Base-by-base conservation (phyloP, 192 early-diverging fungal genomes). In the Backusella psychrophila region DNA sequence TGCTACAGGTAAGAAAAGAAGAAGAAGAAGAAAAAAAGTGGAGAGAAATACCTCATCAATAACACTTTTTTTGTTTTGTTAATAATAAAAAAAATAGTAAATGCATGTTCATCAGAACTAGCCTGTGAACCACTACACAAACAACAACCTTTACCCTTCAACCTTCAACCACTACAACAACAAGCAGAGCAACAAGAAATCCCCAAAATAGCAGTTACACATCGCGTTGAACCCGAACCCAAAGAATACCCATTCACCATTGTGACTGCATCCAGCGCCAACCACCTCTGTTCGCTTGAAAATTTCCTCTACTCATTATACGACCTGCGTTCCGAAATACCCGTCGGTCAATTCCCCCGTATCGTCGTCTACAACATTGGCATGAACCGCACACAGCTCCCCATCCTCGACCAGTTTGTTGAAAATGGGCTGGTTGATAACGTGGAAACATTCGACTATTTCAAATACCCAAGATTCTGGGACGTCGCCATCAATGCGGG, bases 201-300 rank as follows among this genome's bases (percentile, higher is more conserved):
- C 7, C 56, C 42, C 41, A 46, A 44, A 26, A 71, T 46, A 44
- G 21, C 26, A 17, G 70, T 71, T 29, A 71, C 70, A 71, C 70
- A 71, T 26, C 39, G 23, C 1, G 26, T 71, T 7, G 14, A 46
- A 6, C 42, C 70, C 15, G 17, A 31, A 19, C 70, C 70, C 11
- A 49, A 41, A 11, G 15, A 14, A 17, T 75, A 67, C 23, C 81
- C 81, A 19, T 82, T 76, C 44, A 87, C 85, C 4, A 87, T 89
- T 39, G 83, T 87, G 33, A 89, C 87, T 0, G 87, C 85, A 12
- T 84, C 87, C 17, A 87, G 85, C 46, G 84, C 79, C 0, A 89
- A 89, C 65, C 87, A 89, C 21, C 82, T 89, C n/a, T 89, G 87
- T 63, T 81, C 85, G 31, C 76, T 89, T 38, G 85, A 89, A 56